These are phyloP conservation scores for Vicia sativa DNA, from an alignment of 306 rosid species.

Conservation along the genomic window DNA sequence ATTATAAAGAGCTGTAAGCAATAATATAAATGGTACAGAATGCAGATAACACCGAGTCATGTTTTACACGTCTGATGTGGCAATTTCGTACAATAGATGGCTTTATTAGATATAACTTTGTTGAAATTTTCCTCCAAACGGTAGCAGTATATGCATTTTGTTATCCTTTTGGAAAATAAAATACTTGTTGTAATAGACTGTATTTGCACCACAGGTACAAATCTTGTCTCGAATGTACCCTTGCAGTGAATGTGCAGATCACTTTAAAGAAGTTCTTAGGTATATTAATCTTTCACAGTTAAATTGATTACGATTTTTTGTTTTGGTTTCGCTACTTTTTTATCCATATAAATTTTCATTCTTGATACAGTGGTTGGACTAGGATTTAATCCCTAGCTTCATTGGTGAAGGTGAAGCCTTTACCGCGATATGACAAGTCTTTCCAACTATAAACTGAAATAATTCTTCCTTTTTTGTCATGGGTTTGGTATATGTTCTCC, in stretches of 20 bases:
- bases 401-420: background rate
- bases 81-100: too few species aligned
- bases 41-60: background rate
- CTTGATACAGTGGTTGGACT: background rate
- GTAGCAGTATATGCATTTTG: conserved; percentile 16
- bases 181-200: conserved; percentile 30
- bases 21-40: conserved; percentile 5
- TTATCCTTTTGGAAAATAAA: conserved; percentile 16
- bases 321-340: conserved; percentile 24
- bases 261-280: conserved; percentile 85
- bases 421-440: background rate
- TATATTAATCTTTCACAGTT: conserved; percentile 35
- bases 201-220: conserved; percentile 57
- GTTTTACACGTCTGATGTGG: conserved; percentile 16
- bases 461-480: background rate
- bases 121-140: conserved; percentile 1
- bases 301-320: conserved; percentile 24
- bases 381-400: background rate
- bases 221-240: conserved; percentile 86
- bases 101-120: background rate
- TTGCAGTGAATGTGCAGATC: conserved; percentile 92
- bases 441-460: background rate
- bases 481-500: background rate
- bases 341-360: too few species aligned
- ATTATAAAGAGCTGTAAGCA: too few species aligned